Evolutionary conservation across 2,329 filamentous ascomycete species (phyloP), one percentile per base, ranked within the genome.

Genomic region (Alternaria gaisen): DNA sequence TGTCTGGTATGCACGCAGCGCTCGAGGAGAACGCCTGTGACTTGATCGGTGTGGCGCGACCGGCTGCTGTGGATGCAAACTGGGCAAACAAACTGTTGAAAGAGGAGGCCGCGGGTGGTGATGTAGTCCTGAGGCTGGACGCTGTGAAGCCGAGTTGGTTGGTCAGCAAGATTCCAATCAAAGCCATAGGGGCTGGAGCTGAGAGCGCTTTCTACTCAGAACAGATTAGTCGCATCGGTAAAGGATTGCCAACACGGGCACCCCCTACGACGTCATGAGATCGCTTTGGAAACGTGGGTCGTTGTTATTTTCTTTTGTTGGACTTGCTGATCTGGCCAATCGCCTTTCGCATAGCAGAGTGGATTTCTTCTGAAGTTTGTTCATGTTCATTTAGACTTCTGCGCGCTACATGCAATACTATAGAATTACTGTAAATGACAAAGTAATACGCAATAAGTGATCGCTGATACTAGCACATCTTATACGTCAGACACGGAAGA

Each of bases 1-100:
- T 80, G 0, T 77, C 73, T n/a, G 87, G 82, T 16, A 88, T 89
- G 86, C 82, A 84, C 11, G 73, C 79, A 34, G 86, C 85, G 0
- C 77, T 89, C 2, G 68, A 84, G 3, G 80, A 53, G n/a, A 56
- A 60, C 14, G 66, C 64, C 11, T 67, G 65, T 43, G 66, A 70
- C 42, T 14, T 70, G 2, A 56, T 70, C 10, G 66, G 66, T 5
- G 22, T 70, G 36, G 66, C 47, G 16, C 43, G 68, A 28, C 66
- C 68, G 16, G 61, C 66, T 20, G 64, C 46, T 38, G 47, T 67
- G 30, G 38, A 58, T 26, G 60, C 66, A 8, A 36, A 20, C 6
- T 48, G 53, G 20, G 56, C 63, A 20, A 60, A 51, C 28, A 58
- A 67, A 12, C 30, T 68, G 40, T 26, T 64, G 24, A 43, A 43